Conservation (phyloP, 371 early-diverging fungal species). For the Dichotomocladium elegans region DNA sequence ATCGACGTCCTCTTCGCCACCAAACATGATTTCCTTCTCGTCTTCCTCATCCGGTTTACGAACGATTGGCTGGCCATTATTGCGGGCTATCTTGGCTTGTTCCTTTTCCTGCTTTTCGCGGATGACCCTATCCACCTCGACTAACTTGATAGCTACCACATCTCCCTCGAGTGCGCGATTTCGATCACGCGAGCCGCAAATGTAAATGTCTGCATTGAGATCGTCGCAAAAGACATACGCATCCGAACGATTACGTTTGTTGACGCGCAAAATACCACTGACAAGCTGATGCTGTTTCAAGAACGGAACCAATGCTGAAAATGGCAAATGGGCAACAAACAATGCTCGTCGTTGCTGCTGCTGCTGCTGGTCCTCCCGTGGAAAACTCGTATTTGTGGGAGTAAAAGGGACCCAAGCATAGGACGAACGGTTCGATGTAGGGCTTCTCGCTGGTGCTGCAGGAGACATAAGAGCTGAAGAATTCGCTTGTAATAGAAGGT, state of each 20-base stretch:
- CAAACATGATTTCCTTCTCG: slow-evolving; percentile 50
- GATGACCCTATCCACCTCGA: slow-evolving; percentile 62
- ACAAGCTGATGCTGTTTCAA: slow-evolving; percentile 43
- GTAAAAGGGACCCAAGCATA: slow-evolving; percentile 24
- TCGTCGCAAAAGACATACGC: slow-evolving; percentile 80
- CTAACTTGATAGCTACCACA: slow-evolving; percentile 71
- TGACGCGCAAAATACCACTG: slow-evolving; percentile 77
- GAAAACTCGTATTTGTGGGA: slow-evolving; percentile 18
- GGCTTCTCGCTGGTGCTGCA: slow-evolving; percentile 3
- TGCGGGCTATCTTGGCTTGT: slow-evolving; percentile 41
- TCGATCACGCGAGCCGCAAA: slow-evolving; percentile 70
- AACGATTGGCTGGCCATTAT: slow-evolving; percentile 35
- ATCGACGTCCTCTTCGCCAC: slow-evolving; percentile 50
- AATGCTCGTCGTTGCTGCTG: slow-evolving; percentile 42
- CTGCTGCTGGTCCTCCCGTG: slow-evolving; percentile 20
- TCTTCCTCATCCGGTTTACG: slow-evolving; percentile 51
- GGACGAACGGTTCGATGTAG: slow-evolving; percentile 13
- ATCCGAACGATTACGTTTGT: slow-evolving; percentile 74
- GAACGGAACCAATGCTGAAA: slow-evolving; percentile 42
- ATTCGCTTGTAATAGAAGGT: too few species aligned
- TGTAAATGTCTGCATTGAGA: slow-evolving; percentile 68
- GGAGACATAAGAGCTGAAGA: not conserved
- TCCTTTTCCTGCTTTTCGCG: slow-evolving; percentile 50
- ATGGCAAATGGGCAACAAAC: slow-evolving; percentile 52
- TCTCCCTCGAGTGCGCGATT: slow-evolving; percentile 91